phyloP scores from a whole-genome alignment of 805 yeast genomes.

The Barnettozyma siamensis region DNA sequence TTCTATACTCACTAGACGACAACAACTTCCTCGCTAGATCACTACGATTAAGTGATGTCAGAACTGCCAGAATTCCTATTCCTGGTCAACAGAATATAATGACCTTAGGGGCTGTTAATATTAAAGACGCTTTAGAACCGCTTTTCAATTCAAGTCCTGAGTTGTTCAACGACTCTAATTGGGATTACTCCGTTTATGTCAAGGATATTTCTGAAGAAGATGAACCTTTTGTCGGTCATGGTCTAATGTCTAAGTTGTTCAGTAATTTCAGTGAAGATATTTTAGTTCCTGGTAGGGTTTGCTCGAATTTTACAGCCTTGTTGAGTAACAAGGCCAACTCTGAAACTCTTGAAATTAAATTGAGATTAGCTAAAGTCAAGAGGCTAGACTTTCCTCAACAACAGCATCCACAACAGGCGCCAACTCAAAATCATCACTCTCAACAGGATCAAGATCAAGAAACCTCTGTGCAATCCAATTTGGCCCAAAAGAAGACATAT shows the following conservation, averaged over 20 bases:
- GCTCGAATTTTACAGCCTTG: constrained; percentile 49
- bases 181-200: constrained; percentile 41
- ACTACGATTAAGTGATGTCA: constrained; percentile 28
- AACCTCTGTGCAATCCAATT: constrained; percentile 1
- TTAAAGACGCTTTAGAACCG: constrained; percentile 41
- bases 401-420: constrained; percentile 4
- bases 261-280: constrained; percentile 24
- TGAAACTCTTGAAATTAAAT: constrained; percentile 51
- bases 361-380: constrained; percentile 34
- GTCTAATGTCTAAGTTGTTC: constrained; percentile 32
- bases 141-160: constrained; percentile 43
- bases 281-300: constrained; percentile 50
- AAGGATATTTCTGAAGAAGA: constrained; percentile 46
- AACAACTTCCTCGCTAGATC: constrained; percentile 39
- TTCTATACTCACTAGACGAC: constrained; percentile 38
- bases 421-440: constrained; percentile 8
- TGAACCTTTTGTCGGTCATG: constrained; percentile 46
- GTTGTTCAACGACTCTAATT: constrained; percentile 30
- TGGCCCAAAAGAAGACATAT: not conserved
- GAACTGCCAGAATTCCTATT: constrained; percentile 38
- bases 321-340: constrained; percentile 30
- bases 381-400: constrained; percentile 6
- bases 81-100: constrained; percentile 38
- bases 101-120: constrained; percentile 36
- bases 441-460: constrained; percentile 2